Evolutionary conservation across 345 rosid genomes (phyloP).

Genomic region (Citrus medica): DNA sequence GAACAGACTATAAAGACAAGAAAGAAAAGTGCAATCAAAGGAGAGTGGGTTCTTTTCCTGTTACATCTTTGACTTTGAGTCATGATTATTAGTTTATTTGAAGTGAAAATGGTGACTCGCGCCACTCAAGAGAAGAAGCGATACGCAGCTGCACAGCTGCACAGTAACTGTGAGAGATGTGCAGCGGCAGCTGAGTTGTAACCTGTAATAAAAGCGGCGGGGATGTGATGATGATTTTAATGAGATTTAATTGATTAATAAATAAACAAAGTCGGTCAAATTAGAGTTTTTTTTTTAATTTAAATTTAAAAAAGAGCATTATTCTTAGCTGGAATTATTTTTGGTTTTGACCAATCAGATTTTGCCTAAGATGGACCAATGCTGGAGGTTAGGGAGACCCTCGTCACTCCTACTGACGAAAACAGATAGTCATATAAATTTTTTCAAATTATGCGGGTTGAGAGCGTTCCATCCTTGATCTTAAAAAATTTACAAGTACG

Average conservation of each 20-base stretch:
- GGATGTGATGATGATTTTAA: background rate
- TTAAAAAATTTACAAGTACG: too few relatives aligned
- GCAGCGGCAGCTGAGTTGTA: background rate
- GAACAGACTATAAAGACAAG: slow-evolving; percentile 38
- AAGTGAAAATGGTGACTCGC: background rate
- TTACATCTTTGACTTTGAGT: slow-evolving; percentile 76
- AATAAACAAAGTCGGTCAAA: background rate
- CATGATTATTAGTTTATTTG: slow-evolving; percentile 12
- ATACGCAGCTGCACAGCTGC: background rate
- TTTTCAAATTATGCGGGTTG: background rate
- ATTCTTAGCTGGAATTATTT: background rate
- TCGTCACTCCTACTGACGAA: too few relatives aligned
- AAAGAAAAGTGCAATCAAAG: slow-evolving; percentile 44
- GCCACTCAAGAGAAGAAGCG: too few relatives aligned
- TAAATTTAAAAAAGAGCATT: background rate
- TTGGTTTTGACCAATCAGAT: slow-evolving; percentile 3
- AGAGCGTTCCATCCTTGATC: too few relatives aligned
- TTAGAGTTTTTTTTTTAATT: too few relatives aligned
- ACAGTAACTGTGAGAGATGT: background rate
- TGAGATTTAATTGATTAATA: background rate
- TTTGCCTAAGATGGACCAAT: background rate
- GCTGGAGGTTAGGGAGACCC: background rate
- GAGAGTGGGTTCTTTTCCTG: slow-evolving; percentile 66
- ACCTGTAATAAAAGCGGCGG: background rate
- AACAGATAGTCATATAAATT: background rate